Conservation (phyloP, 768 basidiomycete genomes). For the Rhizopogon sp. region DNA sequence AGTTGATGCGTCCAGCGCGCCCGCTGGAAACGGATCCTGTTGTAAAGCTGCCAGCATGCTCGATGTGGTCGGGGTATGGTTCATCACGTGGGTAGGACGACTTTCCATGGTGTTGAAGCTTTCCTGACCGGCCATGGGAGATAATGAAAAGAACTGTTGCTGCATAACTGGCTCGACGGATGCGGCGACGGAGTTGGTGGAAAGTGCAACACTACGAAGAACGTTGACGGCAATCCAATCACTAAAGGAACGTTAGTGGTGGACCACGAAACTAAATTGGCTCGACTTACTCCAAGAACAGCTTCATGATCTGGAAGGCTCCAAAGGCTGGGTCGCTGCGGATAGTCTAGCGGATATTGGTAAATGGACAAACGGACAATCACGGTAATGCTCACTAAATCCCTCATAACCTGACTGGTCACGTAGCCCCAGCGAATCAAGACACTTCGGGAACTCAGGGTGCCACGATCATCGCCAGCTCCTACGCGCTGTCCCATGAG, state of each 20-base stretch:
- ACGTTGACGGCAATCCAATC: constrained; percentile 93
- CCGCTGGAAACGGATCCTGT: constrained; percentile 63
- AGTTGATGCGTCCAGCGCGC: constrained; percentile 60
- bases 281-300: constrained; percentile 78
- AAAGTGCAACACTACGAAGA: constrained; percentile 78
- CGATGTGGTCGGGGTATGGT: constrained; percentile 80
- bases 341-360: constrained; percentile 58
- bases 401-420: constrained; percentile 89
- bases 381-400: constrained; percentile 53
- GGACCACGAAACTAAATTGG: constrained; percentile 2
- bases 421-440: constrained; percentile 92
- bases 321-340: constrained; percentile 91
- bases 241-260: constrained; percentile 34
- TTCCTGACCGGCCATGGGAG: constrained; percentile 88
- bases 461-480: constrained; percentile 65
- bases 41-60: constrained; percentile 89
- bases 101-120: constrained; percentile 64
- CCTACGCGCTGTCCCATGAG: constrained; percentile 68
- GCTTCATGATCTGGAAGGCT: constrained; percentile 86
- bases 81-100: constrained; percentile 56
- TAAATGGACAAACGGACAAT: not conserved
- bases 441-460: constrained; percentile 83
- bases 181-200: constrained; percentile 87
- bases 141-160: constrained; percentile 81
- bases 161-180: constrained; percentile 92